These are phyloP conservation scores for Phytophthora fragariaefolia DNA, from an alignment of 352 stramenopile species.

Conservation along the genomic window DNA sequence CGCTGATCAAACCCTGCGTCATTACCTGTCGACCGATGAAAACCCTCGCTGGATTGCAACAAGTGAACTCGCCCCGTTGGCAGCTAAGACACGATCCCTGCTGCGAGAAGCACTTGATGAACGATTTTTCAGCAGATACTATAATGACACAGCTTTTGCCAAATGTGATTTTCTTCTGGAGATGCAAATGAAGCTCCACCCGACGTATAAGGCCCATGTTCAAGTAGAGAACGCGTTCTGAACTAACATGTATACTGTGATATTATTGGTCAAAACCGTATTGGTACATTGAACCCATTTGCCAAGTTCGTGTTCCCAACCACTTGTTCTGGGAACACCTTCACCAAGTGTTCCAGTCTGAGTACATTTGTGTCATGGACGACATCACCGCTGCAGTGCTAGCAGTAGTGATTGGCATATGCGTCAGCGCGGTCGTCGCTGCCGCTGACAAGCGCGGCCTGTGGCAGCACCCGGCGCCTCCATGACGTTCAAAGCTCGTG, in stretches of 20 bases:
- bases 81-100: constrained; percentile 11
- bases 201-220: constrained; percentile 10
- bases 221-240: not conserved
- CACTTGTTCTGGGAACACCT: not conserved
- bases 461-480: too few species aligned
- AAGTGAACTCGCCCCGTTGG: constrained; percentile 13
- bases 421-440: not conserved
- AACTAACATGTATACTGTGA: not conserved
- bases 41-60: constrained; percentile 17
- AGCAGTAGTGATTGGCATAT: not conserved
- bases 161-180: constrained; percentile 17
- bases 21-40: constrained; percentile 27
- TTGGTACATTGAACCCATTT: not conserved
- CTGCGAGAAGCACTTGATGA: constrained; percentile 4
- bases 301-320: not conserved
- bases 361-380: not conserved
- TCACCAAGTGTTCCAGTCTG: not conserved
- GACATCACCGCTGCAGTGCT: not conserved
- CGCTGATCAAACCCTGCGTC: constrained; percentile 8
- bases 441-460: not conserved
- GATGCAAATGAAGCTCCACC: constrained; percentile 18
- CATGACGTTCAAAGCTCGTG: too few species aligned
- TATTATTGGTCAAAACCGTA: not conserved
- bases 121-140: constrained; percentile 19
- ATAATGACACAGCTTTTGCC: constrained; percentile 2